A percentile compares a stretch with the other conserved stretches of the same genome.
Conservation (phyloP, 345 rosid genomes). For the Bruguiera sexangula region DNA sequence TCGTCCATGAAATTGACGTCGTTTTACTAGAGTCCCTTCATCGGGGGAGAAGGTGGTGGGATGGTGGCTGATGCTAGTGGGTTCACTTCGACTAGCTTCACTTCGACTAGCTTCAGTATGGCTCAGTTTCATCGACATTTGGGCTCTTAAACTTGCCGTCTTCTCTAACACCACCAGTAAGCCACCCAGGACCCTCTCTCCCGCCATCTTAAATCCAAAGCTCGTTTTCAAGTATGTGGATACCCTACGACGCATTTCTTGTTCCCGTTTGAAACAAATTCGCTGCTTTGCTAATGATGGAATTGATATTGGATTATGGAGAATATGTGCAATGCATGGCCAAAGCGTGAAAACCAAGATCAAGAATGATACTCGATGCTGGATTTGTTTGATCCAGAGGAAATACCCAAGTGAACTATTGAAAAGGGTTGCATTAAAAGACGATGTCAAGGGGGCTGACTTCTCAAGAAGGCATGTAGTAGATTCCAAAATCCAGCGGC, state of each 20-base stretch:
- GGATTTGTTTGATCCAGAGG: background rate
- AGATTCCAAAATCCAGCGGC: background rate
- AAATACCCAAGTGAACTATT: background rate
- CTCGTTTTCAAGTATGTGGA: too few species aligned
- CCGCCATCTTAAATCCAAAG: conserved; percentile 3
- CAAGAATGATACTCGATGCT: conserved; percentile 8
- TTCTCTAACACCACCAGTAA: conserved; percentile 71
- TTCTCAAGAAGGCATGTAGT: background rate
- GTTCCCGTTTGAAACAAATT: too few species aligned
- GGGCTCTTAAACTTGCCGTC: conserved; percentile 88
- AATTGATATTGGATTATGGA: background rate
- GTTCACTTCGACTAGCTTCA: conserved; percentile 73
- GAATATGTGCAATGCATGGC: background rate
- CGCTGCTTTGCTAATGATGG: background rate
- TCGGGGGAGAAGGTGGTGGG: conserved; percentile 55
- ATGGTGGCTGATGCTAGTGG: conserved; percentile 89
- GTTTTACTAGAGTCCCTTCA: too few species aligned
- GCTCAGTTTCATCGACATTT: conserved; percentile 88
- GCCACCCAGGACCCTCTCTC: conserved; percentile 7
- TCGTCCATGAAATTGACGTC: too few species aligned
- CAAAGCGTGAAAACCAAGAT: background rate
- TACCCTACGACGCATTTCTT: too few species aligned
- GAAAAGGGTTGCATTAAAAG: background rate
- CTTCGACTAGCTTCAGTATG: conserved; percentile 84
- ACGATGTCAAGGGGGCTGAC: background rate